A percentile compares a stretch with the other conserved stretches of the same genome.
Conservation (phyloP, 345 rosid species). For the Camelina hispida region DNA sequence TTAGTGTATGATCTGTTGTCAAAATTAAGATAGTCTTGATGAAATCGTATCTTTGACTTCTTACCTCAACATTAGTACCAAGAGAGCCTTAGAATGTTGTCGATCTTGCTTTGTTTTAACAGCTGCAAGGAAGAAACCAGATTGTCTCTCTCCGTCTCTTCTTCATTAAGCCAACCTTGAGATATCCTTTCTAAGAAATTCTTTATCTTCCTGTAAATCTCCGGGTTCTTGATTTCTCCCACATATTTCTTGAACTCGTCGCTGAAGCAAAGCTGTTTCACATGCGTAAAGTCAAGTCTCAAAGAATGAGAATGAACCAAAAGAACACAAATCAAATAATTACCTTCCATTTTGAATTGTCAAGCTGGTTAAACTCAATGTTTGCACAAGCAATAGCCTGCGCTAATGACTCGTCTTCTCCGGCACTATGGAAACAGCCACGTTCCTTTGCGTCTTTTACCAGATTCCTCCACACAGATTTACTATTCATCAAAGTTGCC, state of each 20-base stretch:
- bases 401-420: slow-evolving; percentile 43
- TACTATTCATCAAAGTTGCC: slow-evolving; percentile 44
- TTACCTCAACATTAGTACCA: slow-evolving; percentile 69
- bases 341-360: slow-evolving; percentile 39
- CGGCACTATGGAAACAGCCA: slow-evolving; percentile 42
- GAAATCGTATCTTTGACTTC: neutral
- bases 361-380: slow-evolving; percentile 32
- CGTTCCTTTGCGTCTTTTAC: slow-evolving; percentile 46
- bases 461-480: slow-evolving; percentile 48
- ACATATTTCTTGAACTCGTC: slow-evolving; percentile 39
- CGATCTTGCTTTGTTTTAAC: slow-evolving; percentile 59
- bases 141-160: slow-evolving; percentile 7
- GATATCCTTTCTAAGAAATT: slow-evolving; percentile 36
- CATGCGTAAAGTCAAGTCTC: slow-evolving; percentile 25
- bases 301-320: neutral
- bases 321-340: slow-evolving; percentile 12
- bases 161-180: slow-evolving; percentile 44
- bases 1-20: neutral
- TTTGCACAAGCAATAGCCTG: slow-evolving; percentile 32
- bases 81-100: slow-evolving; percentile 29
- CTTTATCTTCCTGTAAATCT: slow-evolving; percentile 16
- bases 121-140: slow-evolving; percentile 30
- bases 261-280: slow-evolving; percentile 44
- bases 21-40: slow-evolving; percentile 5
- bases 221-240: slow-evolving; percentile 9